phyloP scores from a whole-genome alignment of 371 early-diverging fungal species.

The Sporodiniella umbellata region DNA sequence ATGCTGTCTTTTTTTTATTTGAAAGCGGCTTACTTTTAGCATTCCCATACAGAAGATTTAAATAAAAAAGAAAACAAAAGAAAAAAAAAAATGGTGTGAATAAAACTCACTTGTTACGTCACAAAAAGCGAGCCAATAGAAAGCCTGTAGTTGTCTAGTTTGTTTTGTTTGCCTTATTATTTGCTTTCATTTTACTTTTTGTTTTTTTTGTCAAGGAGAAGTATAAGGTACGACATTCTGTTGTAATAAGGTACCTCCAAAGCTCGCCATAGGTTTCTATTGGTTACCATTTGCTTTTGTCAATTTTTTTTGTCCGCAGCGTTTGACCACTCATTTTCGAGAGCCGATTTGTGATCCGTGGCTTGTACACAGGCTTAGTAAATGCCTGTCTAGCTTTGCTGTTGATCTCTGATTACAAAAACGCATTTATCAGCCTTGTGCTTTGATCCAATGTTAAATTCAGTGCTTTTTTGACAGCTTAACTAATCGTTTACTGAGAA shows the following conservation, averaged over 20 bases:
- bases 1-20: not conserved
- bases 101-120: not conserved
- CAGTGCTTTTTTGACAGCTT: not conserved
- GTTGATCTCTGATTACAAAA: no score
- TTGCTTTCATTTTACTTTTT: no score
- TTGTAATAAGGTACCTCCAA: no score
- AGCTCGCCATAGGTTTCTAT: not conserved
- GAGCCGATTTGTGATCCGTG: not conserved
- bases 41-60: slow-evolving; percentile 11
- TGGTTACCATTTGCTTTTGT: not conserved
- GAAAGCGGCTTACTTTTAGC: slow-evolving; percentile 7
- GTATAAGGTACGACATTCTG: no score
- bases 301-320: not conserved
- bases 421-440: no score
- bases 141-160: no score
- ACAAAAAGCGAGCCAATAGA: not conserved
- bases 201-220: no score
- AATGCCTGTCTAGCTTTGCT: no score
- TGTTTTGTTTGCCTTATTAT: no score
- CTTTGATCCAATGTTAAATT: no score
- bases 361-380: not conserved
- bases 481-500: no score
- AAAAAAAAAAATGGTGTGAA: not conserved
- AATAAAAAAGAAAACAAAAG: not conserved
- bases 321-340: not conserved